Evolutionary conservation across 225 moss, liverwort and hornwort species (phyloP).

Genomic region (Marchantia polymorpha): DNA sequence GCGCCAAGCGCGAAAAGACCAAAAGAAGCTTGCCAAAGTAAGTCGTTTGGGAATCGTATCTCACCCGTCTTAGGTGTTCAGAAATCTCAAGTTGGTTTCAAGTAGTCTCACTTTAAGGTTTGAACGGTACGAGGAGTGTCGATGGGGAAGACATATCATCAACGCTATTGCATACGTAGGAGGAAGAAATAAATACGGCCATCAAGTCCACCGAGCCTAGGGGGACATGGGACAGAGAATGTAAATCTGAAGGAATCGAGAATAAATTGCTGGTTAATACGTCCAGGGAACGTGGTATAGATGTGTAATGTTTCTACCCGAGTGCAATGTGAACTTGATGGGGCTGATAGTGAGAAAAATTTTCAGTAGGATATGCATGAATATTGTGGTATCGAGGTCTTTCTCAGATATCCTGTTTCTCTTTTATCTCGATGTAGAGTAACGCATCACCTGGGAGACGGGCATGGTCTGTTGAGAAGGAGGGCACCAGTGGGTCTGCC

Average conservation of each 20-base stretch:
- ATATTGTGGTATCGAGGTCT: background rate
- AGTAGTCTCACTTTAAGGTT: background rate
- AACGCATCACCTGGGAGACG: constrained; percentile 88
- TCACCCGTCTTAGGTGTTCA: background rate
- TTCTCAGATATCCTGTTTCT: background rate
- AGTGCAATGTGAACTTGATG: background rate
- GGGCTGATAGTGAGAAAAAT: background rate
- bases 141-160: too few species aligned
- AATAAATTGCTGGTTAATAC: background rate
- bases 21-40: constrained; percentile 85
- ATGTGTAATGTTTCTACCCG: background rate
- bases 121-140: background rate
- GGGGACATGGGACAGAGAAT: too few species aligned
- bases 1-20: constrained; percentile 96
- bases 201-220: too few species aligned
- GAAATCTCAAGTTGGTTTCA: too few species aligned
- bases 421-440: constrained; percentile 35
- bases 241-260: background rate
- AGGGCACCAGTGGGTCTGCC: constrained; percentile 56
- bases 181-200: too few species aligned
- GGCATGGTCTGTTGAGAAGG: constrained; percentile 72
- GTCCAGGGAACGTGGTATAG: background rate
- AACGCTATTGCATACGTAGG: too few species aligned
- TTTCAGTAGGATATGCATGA: background rate
- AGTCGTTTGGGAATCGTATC: background rate